These are phyloP conservation scores for Agrocybe chaxingu DNA, from an alignment of 768 basidiomycete species.

Conservation along the genomic window DNA sequence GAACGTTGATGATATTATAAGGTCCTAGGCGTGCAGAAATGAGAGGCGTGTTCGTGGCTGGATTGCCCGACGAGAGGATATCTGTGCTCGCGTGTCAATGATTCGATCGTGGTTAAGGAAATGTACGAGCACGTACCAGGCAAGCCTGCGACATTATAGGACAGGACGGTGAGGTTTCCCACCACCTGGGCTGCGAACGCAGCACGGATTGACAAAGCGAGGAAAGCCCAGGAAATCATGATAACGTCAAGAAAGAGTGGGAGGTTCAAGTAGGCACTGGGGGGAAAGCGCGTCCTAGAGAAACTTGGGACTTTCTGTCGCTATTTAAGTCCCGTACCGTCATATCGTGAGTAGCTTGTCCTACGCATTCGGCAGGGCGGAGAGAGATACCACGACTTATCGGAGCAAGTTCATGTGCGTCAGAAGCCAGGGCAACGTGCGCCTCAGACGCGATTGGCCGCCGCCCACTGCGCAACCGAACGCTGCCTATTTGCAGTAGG, in stretches of 20 bases:
- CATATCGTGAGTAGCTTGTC: too few relatives aligned
- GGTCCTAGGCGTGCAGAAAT: conserved; percentile 28
- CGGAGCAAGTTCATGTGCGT: too few relatives aligned
- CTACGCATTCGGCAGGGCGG: too few relatives aligned
- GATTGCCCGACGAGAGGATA: conserved; percentile 25
- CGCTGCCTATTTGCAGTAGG: too few relatives aligned
- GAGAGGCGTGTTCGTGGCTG: conserved; percentile 24
- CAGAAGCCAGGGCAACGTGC: too few relatives aligned
- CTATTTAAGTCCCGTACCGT: too few relatives aligned
- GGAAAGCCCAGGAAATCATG: conserved; percentile 5
- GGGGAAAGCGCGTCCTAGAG: too few relatives aligned
- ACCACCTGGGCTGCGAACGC: conserved; percentile 18
- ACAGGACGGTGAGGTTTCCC: conserved; percentile 24
- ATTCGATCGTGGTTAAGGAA: background rate
- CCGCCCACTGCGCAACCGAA: too few relatives aligned
- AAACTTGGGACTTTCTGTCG: too few relatives aligned
- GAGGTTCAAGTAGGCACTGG: too few relatives aligned
- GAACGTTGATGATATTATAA: conserved; percentile 30
- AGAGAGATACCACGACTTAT: too few relatives aligned
- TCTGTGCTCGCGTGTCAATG: conserved; percentile 11
- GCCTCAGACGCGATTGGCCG: too few relatives aligned
- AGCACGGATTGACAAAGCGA: conserved; percentile 3
- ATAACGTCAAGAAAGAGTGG: background rate
- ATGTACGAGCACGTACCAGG: conserved; percentile 20
- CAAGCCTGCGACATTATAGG: conserved; percentile 32